Percentiles rank a stretch among this genome's conserved stretches.
Evolutionary conservation across 495 filamentous ascomycete genomes (phyloP).

Genomic region (Pyronema omphalodes): DNA sequence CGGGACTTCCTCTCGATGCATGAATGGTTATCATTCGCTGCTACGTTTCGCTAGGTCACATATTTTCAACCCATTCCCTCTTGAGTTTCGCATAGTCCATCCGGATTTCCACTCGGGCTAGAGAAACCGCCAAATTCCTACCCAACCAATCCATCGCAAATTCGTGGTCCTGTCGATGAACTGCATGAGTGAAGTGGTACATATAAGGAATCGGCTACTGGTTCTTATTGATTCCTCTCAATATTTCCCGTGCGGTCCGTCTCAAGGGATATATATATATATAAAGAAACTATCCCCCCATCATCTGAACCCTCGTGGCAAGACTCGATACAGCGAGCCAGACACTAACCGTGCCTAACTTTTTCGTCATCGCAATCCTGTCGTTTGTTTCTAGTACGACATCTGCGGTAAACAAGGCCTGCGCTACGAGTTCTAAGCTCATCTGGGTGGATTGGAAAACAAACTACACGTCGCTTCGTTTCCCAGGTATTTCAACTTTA

Average conservation of each 20-base stretch:
- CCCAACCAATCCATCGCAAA: conserved; percentile 22
- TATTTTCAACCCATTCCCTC: conserved; percentile 5
- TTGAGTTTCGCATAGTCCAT: conserved; percentile 3
- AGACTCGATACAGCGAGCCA: neutral
- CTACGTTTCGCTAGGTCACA: conserved; percentile 18
- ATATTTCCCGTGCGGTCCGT: neutral
- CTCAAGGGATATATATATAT: neutral
- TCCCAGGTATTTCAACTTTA: neutral
- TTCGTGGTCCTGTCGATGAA: conserved; percentile 22
- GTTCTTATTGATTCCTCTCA: neutral
- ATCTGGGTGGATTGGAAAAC: conserved; percentile 10
- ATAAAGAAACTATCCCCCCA: conserved; percentile 10
- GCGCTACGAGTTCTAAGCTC: neutral
- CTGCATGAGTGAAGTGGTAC: conserved; percentile 21
- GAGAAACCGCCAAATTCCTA: conserved; percentile 11
- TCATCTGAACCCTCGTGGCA: conserved; percentile 19
- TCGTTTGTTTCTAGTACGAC: too few species aligned
- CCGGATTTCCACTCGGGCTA: conserved; percentile 10
- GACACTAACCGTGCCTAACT: neutral
- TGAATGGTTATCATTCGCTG: conserved; percentile 3
- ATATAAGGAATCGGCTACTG: conserved; percentile 19
- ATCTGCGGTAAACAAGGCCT: too few species aligned
- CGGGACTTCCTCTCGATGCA: too few species aligned
- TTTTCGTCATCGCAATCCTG: neutral
- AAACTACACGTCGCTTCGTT: conserved; percentile 1